Conservation (phyloP, 1,284 basidiomycete genomes). For the Puccinia coronata region DNA sequence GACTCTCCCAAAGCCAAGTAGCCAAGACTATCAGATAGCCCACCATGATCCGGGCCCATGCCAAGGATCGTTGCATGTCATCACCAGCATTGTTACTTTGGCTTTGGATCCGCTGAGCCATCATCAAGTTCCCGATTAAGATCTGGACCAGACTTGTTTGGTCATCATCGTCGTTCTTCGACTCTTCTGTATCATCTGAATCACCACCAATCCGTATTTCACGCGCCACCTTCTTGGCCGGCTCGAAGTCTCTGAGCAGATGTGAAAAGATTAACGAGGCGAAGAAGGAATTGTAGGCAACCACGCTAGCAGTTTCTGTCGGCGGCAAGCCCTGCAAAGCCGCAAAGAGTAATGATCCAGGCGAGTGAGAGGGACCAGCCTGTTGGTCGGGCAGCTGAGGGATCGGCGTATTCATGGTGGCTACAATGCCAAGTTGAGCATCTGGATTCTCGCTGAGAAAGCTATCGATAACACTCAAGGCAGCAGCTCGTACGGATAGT, state of each 20-base stretch:
- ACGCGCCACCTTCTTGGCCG: conserved; percentile 63
- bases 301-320: conserved; percentile 58
- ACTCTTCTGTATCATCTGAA: conserved; percentile 56
- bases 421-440: conserved; percentile 61
- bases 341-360: conserved; percentile 63
- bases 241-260: conserved; percentile 64
- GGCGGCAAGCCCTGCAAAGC: conserved; percentile 61
- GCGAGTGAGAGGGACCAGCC: conserved; percentile 57
- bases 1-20: conserved; percentile 97
- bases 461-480: conserved; percentile 51
- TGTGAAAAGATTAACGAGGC: conserved; percentile 63
- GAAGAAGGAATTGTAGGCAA: conserved; percentile 64
- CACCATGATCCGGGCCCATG: conserved; percentile 87
- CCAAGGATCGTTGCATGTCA: conserved; percentile 65
- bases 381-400: conserved; percentile 44
- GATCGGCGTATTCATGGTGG: conserved; percentile 61
- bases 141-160: conserved; percentile 62
- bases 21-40: conserved; percentile 79
- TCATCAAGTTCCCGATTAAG: conserved; percentile 66
- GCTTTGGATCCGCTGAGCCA: conserved; percentile 65
- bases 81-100: conserved; percentile 59
- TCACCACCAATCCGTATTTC: conserved; percentile 57
- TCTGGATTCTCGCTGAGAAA: conserved; percentile 60
- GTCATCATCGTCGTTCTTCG: conserved; percentile 63
- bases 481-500: conserved; percentile 51